A percentile compares a stretch with the other conserved stretches of the same genome.
Conservation (phyloP, 257 asterid species). For the Striga asiatica region DNA sequence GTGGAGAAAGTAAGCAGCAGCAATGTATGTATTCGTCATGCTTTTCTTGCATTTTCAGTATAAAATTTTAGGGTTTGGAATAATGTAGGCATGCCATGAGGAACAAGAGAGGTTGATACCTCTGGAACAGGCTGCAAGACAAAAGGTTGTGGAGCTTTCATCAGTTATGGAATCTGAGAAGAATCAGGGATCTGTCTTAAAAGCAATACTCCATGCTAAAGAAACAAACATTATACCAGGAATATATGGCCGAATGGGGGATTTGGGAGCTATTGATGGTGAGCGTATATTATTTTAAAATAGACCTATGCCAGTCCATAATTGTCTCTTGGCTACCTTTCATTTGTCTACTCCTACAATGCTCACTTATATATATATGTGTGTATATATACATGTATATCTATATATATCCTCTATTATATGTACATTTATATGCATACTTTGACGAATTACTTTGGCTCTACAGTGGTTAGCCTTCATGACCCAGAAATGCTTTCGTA, state of each 20-base stretch:
- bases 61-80: not conserved
- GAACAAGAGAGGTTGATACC: conserved; percentile 68
- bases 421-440: no score
- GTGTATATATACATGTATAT: no score
- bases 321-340: no score
- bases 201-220: conserved; percentile 82
- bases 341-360: no score
- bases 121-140: conserved; percentile 81
- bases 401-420: no score
- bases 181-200: conserved; percentile 79
- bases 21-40: not conserved
- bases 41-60: not conserved
- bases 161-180: conserved; percentile 78
- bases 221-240: conserved; percentile 67
- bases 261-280: conserved; percentile 97
- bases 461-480: no score
- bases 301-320: no score
- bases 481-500: no score
- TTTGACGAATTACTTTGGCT: no score
- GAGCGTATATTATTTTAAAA: conserved; percentile 12
- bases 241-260: conserved; percentile 92
- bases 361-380: no score
- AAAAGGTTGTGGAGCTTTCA: conserved; percentile 70
- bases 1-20: conserved; percentile 48
- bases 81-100: conserved; percentile 41